These are phyloP conservation scores for Botrytis sinoallii DNA, from an alignment of 2,329 filamentous ascomycete genomes.

Conservation along the genomic window DNA sequence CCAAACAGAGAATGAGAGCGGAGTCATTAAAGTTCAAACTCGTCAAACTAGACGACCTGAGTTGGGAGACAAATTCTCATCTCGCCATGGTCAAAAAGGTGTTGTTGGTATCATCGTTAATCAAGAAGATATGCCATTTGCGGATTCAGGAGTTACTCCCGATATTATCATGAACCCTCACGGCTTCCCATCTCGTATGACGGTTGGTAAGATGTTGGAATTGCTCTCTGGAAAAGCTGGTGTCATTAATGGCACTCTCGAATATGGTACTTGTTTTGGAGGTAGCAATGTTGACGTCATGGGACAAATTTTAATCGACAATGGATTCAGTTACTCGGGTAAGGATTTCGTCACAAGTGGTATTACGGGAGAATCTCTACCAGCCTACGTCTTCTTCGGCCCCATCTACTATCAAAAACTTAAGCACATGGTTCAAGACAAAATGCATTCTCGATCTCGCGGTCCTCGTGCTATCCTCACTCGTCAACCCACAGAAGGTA, in stretches of 20 bases:
- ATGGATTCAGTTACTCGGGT: constrained; percentile 94
- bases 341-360: constrained; percentile 96
- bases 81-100: constrained; percentile 96
- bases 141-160: constrained; percentile 83
- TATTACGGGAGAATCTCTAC: constrained; percentile 88
- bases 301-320: constrained; percentile 75
- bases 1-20: constrained; percentile 79
- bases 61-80: constrained; percentile 97
- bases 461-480: constrained; percentile 91
- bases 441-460: constrained; percentile 94
- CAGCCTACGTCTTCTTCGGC: constrained; percentile 96
- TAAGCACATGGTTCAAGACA: constrained; percentile 99
- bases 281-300: constrained; percentile 85
- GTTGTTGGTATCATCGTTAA: constrained; percentile 96
- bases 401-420: constrained; percentile 99
- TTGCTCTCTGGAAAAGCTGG: constrained; percentile 92
- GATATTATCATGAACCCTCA: constrained; percentile 99
- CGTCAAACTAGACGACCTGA: constrained; percentile 94
- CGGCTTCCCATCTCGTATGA: constrained; percentile 99
- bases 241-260: constrained; percentile 76
- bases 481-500: constrained; percentile 92
- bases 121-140: constrained; percentile 96
- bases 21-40: constrained; percentile 89
- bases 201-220: constrained; percentile 95
- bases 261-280: constrained; percentile 87